Conservation (phyloP, 495 filamentous ascomycete genomes). For the Gamarada debralockiae region DNA sequence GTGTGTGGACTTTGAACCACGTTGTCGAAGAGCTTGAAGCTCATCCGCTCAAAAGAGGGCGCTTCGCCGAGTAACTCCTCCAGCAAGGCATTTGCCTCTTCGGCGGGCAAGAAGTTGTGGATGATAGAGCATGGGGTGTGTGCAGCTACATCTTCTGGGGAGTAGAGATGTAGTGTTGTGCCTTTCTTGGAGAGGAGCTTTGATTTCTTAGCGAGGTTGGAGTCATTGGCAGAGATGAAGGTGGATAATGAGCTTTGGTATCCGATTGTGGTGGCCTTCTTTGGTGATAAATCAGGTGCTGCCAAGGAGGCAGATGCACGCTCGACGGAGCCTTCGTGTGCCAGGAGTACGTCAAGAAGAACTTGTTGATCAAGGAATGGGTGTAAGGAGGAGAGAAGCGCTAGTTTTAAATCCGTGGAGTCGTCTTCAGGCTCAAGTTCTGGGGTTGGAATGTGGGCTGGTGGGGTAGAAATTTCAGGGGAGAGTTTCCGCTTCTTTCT, state of each 20-base stretch:
- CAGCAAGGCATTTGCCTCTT: conserved; percentile 69
- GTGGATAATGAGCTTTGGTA: conserved; percentile 56
- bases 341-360: conserved; percentile 75
- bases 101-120: conserved; percentile 77
- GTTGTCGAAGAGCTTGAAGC: conserved; percentile 83
- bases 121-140: conserved; percentile 88
- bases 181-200: conserved; percentile 65
- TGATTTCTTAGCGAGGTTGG: conserved; percentile 33
- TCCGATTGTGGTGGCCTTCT: conserved; percentile 37
- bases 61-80: conserved; percentile 73
- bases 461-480: background rate
- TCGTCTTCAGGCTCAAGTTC: conserved; percentile 46
- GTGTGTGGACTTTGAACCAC: conserved; percentile 80
- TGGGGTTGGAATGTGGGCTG: background rate
- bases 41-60: conserved; percentile 63
- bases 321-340: conserved; percentile 72
- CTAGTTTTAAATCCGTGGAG: conserved; percentile 85
- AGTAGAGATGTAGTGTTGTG: conserved; percentile 74
- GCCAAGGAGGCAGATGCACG: conserved; percentile 51
- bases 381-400: conserved; percentile 74
- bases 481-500: background rate
- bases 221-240: conserved; percentile 41
- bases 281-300: conserved; percentile 9
- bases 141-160: conserved; percentile 69
- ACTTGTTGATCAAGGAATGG: conserved; percentile 55